Evolutionary conservation across 2,329 filamentous ascomycete genomes (phyloP).

Genomic region (Emmonsia crescens): DNA sequence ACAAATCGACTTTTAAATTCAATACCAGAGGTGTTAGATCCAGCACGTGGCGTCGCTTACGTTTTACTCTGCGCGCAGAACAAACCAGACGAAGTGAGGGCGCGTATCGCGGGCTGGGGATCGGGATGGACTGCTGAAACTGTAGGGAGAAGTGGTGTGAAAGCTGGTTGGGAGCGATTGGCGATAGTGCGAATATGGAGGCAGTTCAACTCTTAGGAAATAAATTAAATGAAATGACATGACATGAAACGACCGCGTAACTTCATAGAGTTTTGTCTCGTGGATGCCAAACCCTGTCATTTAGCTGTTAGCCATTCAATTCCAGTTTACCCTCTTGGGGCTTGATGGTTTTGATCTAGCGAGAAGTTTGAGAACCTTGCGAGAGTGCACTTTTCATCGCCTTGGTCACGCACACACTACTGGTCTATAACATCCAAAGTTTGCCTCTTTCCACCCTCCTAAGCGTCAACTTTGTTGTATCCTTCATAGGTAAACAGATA

Average conservation of each 20-base stretch:
- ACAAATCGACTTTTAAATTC: constrained; percentile 66
- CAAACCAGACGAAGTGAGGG: constrained; percentile 63
- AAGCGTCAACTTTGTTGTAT: neutral
- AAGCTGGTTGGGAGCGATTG: constrained; percentile 89
- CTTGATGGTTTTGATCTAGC: neutral
- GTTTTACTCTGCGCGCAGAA: constrained; percentile 86
- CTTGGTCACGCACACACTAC: neutral
- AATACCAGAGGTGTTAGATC: constrained; percentile 54
- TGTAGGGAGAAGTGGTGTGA: constrained; percentile 72
- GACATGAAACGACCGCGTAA: neutral
- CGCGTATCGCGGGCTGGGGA: constrained; percentile 48
- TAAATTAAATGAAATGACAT: neutral
- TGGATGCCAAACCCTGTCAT: neutral
- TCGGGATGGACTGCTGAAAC: constrained; percentile 61
- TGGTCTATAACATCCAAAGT: neutral
- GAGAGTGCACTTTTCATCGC: no score
- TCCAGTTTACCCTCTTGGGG: neutral
- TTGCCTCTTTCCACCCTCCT: neutral
- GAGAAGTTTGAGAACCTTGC: neutral
- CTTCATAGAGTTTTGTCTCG: neutral
- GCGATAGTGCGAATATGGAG: constrained; percentile 81
- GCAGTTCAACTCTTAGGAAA: constrained; percentile 8
- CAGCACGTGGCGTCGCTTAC: constrained; percentile 67
- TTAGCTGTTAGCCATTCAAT: neutral
- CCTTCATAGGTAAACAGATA: neutral